Evolutionary conservation across 257 asterid species (phyloP), one percentile per base, ranked within the genome.

Genomic region (Salvia miltiorrhiza): DNA sequence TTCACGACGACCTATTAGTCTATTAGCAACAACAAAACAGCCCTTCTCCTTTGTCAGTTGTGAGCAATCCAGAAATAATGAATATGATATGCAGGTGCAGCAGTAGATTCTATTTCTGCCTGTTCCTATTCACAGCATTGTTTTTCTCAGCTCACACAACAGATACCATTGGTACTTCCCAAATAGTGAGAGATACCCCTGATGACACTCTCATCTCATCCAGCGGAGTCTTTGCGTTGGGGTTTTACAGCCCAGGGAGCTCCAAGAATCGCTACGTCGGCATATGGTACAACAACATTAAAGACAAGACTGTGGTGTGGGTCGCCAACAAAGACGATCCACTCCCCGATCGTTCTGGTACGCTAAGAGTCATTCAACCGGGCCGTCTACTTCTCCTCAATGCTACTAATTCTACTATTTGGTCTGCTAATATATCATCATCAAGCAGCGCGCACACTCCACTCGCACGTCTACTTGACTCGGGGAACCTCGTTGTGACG

Each of bases 401-500:
- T 50, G 78, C 6, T n/a, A 14, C 58, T 3, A 73, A 73, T 28
- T 41, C 7, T 30, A 24, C 40, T 6, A 49, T 81, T 67, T 84
- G 93, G 90, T 78, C 84, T 0, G 44, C 88, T 1, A 79, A 75
- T 50, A 21, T 76, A 9, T 74, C n/a, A n/a, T n/a, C n/a, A n/a
- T n/a, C 86, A 23, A 54, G 9, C 23, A 14, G 23, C 4, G 76
- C 74, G 8, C 52, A 4, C 4, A 65, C 30, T 32, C 86, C 89
- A 2, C 44, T 83, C 28, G 80, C 71, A 0, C 82, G 71, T 26
- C 57, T 87, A n/a, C 78, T 85, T 33, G 84, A 87, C 49, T 66
- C 80, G 0, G 95, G 95, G 0, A 85, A 87, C 41, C 81, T 85
- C 23, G 84, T 87, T 5, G 55, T 87, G 13, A 74, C 21, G 69